Evolutionary conservation across 768 basidiomycete species (phyloP).

Genomic region (Mrakia gelida): DNA sequence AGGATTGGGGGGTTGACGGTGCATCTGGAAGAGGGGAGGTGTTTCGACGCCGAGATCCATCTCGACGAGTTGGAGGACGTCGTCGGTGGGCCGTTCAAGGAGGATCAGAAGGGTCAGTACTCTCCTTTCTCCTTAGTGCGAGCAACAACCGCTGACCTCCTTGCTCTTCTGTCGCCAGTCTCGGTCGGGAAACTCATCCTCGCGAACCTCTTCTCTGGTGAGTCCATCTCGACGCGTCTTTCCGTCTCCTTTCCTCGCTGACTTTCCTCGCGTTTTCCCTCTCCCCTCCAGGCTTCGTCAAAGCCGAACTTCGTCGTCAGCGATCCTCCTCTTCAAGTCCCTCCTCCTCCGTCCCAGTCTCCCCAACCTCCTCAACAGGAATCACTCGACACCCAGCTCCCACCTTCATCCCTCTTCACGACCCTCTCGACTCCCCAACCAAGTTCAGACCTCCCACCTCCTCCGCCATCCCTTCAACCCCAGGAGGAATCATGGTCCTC

Average conservation of each 20-base stretch:
- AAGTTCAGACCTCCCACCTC: background rate
- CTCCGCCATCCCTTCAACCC: slow-evolving; percentile 19
- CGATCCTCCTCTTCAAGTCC: background rate
- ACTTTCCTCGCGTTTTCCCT: background rate
- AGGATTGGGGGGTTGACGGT: slow-evolving; percentile 82
- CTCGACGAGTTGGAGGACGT: slow-evolving; percentile 66
- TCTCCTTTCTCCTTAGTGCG: background rate
- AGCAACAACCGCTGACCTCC: slow-evolving; percentile 16
- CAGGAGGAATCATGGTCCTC: slow-evolving; percentile 46
- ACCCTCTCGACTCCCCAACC: slow-evolving; percentile 31
- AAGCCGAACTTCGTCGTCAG: slow-evolving; percentile 57
- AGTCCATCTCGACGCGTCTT: background rate
- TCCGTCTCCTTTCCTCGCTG: background rate
- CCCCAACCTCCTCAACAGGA: background rate
- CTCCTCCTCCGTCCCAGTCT: background rate
- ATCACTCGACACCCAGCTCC: slow-evolving; percentile 38
- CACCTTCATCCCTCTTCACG: slow-evolving; percentile 39
- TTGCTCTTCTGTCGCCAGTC: slow-evolving; percentile 51
- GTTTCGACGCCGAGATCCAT: slow-evolving; percentile 92
- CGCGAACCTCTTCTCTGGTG: slow-evolving; percentile 66
- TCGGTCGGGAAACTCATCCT: slow-evolving; percentile 90
- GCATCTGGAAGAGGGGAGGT: slow-evolving; percentile 70
- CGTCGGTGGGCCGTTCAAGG: slow-evolving; percentile 60
- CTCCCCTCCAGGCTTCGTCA: slow-evolving; percentile 51
- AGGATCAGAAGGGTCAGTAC: slow-evolving; percentile 65